Conservation (phyloP, 768 basidiomycete genomes). For the Boletellus ananiceps region DNA sequence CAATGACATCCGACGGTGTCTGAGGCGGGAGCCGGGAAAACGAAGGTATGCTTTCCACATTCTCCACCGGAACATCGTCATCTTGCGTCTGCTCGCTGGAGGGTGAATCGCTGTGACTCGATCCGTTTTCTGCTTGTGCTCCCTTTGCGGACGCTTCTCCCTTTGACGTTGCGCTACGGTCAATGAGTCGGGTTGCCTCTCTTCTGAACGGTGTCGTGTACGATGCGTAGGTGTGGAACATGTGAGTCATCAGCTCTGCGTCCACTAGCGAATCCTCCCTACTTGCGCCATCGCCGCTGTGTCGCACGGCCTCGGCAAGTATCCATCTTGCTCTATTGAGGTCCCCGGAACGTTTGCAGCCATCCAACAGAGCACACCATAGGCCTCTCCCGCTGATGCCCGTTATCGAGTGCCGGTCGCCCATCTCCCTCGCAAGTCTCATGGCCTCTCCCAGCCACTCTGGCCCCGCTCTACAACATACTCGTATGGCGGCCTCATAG, state of each 20-base stretch:
- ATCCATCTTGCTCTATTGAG: constrained; percentile 83
- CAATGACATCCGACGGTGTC: constrained; percentile 63
- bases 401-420: constrained; percentile 53
- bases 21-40: constrained; percentile 64
- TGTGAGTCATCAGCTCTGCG: constrained; percentile 71
- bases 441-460: constrained; percentile 77
- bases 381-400: constrained; percentile 46
- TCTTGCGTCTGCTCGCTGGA: constrained; percentile 4
- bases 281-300: constrained; percentile 14
- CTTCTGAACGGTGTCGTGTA: constrained; percentile 70
- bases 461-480: constrained; percentile 67
- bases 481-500: constrained; percentile 80
- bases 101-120: neutral
- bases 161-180: constrained; percentile 6
- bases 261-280: constrained; percentile 39
- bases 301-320: constrained; percentile 65
- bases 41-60: constrained; percentile 8
- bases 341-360: constrained; percentile 84
- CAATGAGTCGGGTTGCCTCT: constrained; percentile 41
- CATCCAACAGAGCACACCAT: constrained; percentile 84
- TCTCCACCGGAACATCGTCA: constrained; percentile 4
- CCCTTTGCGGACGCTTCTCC: constrained; percentile 5
- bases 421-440: constrained; percentile 81
- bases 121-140: neutral
- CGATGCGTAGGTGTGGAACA: constrained; percentile 85